Conservation (phyloP, 2,329 filamentous ascomycete genomes). For the Penicillium paneum region DNA sequence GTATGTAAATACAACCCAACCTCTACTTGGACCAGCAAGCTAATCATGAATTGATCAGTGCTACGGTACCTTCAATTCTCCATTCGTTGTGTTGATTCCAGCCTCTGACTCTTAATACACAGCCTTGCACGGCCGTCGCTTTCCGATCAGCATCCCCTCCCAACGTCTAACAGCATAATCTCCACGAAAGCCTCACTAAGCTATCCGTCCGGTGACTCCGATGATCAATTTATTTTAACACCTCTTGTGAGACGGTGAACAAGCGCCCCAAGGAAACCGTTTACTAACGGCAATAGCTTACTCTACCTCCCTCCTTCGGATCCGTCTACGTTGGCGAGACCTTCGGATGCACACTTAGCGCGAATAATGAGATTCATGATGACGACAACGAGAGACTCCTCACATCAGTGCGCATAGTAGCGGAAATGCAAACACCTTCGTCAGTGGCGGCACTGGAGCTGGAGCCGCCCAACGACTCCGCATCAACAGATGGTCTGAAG, state of each 20-base stretch:
- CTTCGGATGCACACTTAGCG: conserved; percentile 90
- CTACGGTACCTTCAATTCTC: conserved; percentile 35
- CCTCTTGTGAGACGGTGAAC: conserved; percentile 44
- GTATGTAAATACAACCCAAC: conserved; percentile 28
- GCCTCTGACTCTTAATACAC: not conserved
- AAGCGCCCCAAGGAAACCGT: not conserved
- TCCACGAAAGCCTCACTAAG: conserved; percentile 68
- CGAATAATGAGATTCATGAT: conserved; percentile 74
- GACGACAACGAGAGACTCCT: conserved; percentile 51
- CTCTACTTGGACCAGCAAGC: not conserved
- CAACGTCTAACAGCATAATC: conserved; percentile 48
- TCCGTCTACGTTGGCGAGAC: conserved; percentile 94
- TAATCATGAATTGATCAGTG: conserved; percentile 25
- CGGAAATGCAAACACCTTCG: conserved; percentile 92
- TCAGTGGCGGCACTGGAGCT: conserved; percentile 65
- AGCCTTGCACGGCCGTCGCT: conserved; percentile 71
- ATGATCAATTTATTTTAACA: conserved; percentile 55
- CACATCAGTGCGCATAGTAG: conserved; percentile 75
- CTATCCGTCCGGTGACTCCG: conserved; percentile 56
- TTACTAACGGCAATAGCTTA: conserved; percentile 51
- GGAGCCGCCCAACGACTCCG: conserved; percentile 47
- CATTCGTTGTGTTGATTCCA: not conserved
- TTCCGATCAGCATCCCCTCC: conserved; percentile 45
- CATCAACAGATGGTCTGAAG: conserved; percentile 35
- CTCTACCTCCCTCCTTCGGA: conserved; percentile 85